Evolutionary conservation across 352 stramenopile species (phyloP).

Genomic region (Globisporangium acanthophoron): DNA sequence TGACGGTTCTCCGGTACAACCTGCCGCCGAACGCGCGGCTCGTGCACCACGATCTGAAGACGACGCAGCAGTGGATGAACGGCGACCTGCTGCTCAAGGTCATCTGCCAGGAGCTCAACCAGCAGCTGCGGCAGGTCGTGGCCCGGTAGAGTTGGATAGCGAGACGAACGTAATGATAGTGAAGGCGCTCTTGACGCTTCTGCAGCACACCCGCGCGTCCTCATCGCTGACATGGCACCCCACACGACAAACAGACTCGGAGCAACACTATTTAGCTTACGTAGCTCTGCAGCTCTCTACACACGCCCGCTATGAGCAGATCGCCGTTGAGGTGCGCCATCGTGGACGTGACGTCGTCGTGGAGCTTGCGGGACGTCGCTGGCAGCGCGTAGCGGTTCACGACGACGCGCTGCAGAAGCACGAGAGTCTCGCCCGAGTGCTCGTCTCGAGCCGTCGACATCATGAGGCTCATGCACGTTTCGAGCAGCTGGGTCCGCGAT

Average conservation of each 20-base stretch:
- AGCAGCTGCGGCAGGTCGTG: constrained; percentile 9
- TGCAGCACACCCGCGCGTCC: too few species aligned
- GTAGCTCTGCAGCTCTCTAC: constrained; percentile 10
- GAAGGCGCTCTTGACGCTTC: neutral
- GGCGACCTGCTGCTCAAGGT: constrained; percentile 57
- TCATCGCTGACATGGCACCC: too few species aligned
- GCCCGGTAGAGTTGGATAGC: neutral
- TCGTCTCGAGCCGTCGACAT: constrained; percentile 17
- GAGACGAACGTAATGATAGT: constrained; percentile 2
- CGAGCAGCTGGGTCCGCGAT: neutral
- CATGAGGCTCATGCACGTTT: constrained; percentile 4
- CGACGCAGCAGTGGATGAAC: constrained; percentile 45
- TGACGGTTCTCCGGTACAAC: constrained; percentile 45
- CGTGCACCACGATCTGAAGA: constrained; percentile 44
- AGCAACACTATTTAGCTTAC: too few species aligned
- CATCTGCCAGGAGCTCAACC: constrained; percentile 39
- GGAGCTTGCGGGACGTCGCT: constrained; percentile 33
- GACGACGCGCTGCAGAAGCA: constrained; percentile 41
- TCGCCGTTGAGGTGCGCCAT: constrained; percentile 47
- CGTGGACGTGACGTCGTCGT: constrained; percentile 38
- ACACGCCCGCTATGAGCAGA: constrained; percentile 50
- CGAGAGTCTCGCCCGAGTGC: constrained; percentile 22
- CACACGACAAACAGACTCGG: too few species aligned
- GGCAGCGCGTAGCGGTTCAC: constrained; percentile 43
- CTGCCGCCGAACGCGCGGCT: constrained; percentile 32